phyloP scores from a whole-genome alignment of 1,284 basidiomycete species.

The Ganoderma lingzhi region DNA sequence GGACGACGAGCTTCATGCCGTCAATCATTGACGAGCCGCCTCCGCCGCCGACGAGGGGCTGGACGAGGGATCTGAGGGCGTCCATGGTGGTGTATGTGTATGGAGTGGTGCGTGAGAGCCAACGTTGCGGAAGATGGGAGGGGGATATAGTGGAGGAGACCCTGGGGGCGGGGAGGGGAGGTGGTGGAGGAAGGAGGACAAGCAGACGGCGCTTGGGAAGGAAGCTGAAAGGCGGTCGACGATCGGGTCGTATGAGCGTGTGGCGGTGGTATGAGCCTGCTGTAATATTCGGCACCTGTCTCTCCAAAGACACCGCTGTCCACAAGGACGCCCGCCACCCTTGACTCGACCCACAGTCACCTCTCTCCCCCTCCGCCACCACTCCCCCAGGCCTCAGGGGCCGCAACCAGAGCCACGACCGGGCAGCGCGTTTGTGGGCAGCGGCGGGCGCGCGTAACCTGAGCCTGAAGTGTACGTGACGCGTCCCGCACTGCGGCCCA shows the following conservation, averaged over 20 bases:
- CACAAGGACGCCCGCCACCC: background rate
- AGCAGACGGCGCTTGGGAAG: slow-evolving; percentile 34
- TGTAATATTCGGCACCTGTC: slow-evolving; percentile 3
- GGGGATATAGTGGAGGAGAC: slow-evolving; percentile 37
- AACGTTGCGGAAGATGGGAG: slow-evolving; percentile 37
- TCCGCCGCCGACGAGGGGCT: slow-evolving; percentile 78
- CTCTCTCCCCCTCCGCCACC: background rate
- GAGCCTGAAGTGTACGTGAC: too few relatives aligned
- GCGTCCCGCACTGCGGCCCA: too few relatives aligned
- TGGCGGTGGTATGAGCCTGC: slow-evolving; percentile 27
- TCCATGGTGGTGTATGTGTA: slow-evolving; percentile 60
- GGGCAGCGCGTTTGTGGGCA: too few relatives aligned
- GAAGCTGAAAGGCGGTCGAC: slow-evolving; percentile 25
- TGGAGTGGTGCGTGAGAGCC: slow-evolving; percentile 36
- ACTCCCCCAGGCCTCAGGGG: too few relatives aligned
- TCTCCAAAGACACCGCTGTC: background rate
- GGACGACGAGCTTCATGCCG: slow-evolving; percentile 86
- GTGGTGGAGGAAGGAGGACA: slow-evolving; percentile 33
- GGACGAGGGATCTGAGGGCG: slow-evolving; percentile 80
- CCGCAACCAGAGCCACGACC: background rate
- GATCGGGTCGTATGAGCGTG: slow-evolving; percentile 27
- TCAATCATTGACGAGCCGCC: slow-evolving; percentile 81
- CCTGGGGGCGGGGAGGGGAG: slow-evolving; percentile 20
- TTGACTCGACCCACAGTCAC: slow-evolving; percentile 15
- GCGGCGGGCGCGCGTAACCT: too few relatives aligned